Percentiles rank a stretch among this genome's conserved stretches.
Conservation (phyloP, 2,329 filamentous ascomycete genomes). For the Neodidymelliopsis sp. region DNA sequence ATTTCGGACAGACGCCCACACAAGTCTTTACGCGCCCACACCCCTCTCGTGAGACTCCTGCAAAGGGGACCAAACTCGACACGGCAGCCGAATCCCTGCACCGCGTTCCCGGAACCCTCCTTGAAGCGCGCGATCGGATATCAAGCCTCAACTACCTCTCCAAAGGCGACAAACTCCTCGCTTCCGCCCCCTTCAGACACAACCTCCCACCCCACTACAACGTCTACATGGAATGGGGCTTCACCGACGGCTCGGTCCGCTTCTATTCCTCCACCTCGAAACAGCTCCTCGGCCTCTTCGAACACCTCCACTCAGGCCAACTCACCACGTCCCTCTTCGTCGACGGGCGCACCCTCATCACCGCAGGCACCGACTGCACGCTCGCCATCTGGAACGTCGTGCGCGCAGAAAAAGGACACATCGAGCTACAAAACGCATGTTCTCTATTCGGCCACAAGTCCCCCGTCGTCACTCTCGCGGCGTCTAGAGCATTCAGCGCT, state of each 20-base stretch:
- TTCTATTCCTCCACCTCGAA: slow-evolving; percentile 88
- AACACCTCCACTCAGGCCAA: slow-evolving; percentile 92
- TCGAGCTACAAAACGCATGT: slow-evolving; percentile 80
- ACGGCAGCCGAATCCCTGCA: slow-evolving; percentile 77
- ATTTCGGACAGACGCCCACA: slow-evolving; percentile 96
- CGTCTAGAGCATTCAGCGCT: slow-evolving; percentile 87
- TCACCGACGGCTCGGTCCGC: slow-evolving; percentile 88
- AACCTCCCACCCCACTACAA: slow-evolving; percentile 88
- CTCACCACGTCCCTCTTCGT: slow-evolving; percentile 84
- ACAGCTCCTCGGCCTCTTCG: slow-evolving; percentile 85
- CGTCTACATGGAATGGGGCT: slow-evolving; percentile 95
- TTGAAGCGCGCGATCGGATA: slow-evolving; percentile 79
- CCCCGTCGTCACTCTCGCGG: slow-evolving; percentile 80
- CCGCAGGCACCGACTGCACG: slow-evolving; percentile 90
- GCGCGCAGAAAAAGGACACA: slow-evolving; percentile 64
- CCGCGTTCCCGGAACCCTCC: slow-evolving; percentile 78
- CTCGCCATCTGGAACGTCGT: slow-evolving; percentile 83
- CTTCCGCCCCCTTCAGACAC: slow-evolving; percentile 81
- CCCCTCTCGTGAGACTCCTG: slow-evolving; percentile 72
- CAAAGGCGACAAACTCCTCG: slow-evolving; percentile 83
- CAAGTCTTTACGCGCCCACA: slow-evolving; percentile 90
- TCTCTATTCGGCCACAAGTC: slow-evolving; percentile 91
- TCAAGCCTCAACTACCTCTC: slow-evolving; percentile 78
- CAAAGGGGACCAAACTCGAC: slow-evolving; percentile 76
- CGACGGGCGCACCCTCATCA: slow-evolving; percentile 89